A percentile compares a stretch with the other conserved stretches of the same genome.
These are phyloP conservation scores for Acacia melanoxylon DNA, from an alignment of 306 rosid species.

Conservation along the genomic window DNA sequence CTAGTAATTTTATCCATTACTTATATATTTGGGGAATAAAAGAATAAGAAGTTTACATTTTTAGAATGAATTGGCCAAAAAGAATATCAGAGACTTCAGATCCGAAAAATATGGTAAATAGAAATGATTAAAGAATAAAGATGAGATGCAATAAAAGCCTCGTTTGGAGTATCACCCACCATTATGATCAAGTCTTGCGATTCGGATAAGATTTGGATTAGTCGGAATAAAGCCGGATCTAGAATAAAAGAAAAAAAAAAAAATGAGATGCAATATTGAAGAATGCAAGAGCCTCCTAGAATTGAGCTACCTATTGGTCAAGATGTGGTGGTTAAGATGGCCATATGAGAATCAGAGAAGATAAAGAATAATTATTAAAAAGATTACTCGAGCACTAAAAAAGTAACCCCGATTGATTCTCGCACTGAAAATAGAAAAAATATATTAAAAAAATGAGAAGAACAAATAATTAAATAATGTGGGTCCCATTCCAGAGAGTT, in stretches of 20 bases:
- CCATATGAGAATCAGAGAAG: conserved; percentile 21
- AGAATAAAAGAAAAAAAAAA: too few relatives aligned
- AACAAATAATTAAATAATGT: background rate
- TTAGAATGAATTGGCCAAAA: too few relatives aligned
- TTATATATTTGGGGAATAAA: too few relatives aligned
- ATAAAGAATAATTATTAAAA: background rate
- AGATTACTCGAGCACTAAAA: background rate
- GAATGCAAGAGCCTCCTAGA: background rate
- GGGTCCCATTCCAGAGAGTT: conserved; percentile 30
- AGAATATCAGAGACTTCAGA: background rate
- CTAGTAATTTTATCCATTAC: too few relatives aligned
- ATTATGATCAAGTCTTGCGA: too few relatives aligned
- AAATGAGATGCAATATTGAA: background rate
- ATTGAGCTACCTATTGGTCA: background rate
- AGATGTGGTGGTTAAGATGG: background rate
- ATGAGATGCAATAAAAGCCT: background rate
- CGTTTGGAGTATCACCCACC: too few relatives aligned
- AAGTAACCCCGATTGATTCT: background rate
- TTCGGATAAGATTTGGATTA: too few relatives aligned
- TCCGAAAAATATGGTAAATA: background rate
- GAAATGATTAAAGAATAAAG: background rate
- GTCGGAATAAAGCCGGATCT: too few relatives aligned
- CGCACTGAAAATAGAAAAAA: background rate
- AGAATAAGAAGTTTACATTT: background rate
- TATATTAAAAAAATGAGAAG: background rate